Base-by-base conservation (phyloP, 2,329 filamentous ascomycete species). In the Botrytis fabae region DNA sequence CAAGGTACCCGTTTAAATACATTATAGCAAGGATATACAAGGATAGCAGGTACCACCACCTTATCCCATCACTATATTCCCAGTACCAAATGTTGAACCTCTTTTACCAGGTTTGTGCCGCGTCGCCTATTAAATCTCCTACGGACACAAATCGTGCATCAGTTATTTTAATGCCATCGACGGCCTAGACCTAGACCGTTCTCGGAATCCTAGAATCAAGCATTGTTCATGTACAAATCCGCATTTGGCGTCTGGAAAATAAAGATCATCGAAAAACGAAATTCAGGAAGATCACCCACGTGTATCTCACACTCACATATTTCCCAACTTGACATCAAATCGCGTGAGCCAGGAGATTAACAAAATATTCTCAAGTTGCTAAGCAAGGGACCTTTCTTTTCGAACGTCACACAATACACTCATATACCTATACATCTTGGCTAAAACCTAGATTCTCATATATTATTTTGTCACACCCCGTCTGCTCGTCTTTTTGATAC, bases 101-200 rank as follows among this genome's bases (percentile, higher is more conserved):
- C 59, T 46, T 61, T 38, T 48, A 54, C 68, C 57, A 60, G 71
- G 51, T 70, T 73, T 64, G 66, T 73, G 66, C 65, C 59, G 65
- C 57, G 25, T 73, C 57, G 71, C 60, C 71, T 70, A 73, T 59
- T 73, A 70, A 70, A 63, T 73, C 71, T 70, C 71, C 71, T 73
- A 66, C 40, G 44, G 35, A 40, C 70, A 66, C 61, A 66, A 66
- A 66, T 65, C 70, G 70, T 71, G 70, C 70, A 71, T 68, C 40
- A 71, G 40, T 70, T 63, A 51, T 22, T 32, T 22, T 44, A 68
- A 38, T 66, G 51, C n/a, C 61, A 59, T 71, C n/a, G 14, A 38
- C 40, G 61, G 38, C 42, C 69, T 71, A 71, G 70, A 65, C 69
- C 69, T 51, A 71, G 64, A 68, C 64, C 25, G 54, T 57, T 65